Evolutionary conservation across 768 basidiomycete genomes (phyloP), one percentile per base, ranked within the genome.

Genomic region (Pleurotus eryngii): DNA sequence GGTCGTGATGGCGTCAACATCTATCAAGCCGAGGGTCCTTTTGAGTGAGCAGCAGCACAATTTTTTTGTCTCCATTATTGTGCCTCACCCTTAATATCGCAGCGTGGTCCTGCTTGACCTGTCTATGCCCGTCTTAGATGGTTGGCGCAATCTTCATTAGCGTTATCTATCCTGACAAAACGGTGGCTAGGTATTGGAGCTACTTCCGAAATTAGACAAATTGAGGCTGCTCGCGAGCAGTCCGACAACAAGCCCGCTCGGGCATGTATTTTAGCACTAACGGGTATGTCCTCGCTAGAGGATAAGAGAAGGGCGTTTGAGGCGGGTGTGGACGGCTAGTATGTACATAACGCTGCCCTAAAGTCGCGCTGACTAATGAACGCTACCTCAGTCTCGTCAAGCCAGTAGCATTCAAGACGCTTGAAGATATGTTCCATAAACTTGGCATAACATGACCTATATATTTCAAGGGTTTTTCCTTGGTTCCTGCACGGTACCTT

Each of bases 241-340:
- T 46, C 72, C 55, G 22, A 61, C 37, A 63, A 63, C 37, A 66
- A 68, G 39, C 59, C 63, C 11, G 60, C 59, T 24, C 60, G 63
- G 20, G 63, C 67, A 9, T 79, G 85, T 57, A 95, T 97, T 51
- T 76, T 97, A 46, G 95, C 95, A 3, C 74, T 98, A 57, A 97
- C 95, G 1, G 95, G 95, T 18, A 89, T 93, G 85, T 95, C 95
- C 15, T 92, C 95, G 6, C 71, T 90, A 4, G 95, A 97, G 67
- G 93, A 98, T 69, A 96, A 95, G 69, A 81, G 91, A 20, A 81
- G 84, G 62, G 95, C 95, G 0, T 96, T 96, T 61, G 87, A 91
- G 46, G 91, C 90, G 51, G 95, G 95, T 0, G 93, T 98, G 50
- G 92, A 97, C 62, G 95, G 95, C 74, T 96, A 96, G 93, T 95